Evolutionary conservation across 306 rosid genomes (phyloP).

Genomic region (Vicia villosa): DNA sequence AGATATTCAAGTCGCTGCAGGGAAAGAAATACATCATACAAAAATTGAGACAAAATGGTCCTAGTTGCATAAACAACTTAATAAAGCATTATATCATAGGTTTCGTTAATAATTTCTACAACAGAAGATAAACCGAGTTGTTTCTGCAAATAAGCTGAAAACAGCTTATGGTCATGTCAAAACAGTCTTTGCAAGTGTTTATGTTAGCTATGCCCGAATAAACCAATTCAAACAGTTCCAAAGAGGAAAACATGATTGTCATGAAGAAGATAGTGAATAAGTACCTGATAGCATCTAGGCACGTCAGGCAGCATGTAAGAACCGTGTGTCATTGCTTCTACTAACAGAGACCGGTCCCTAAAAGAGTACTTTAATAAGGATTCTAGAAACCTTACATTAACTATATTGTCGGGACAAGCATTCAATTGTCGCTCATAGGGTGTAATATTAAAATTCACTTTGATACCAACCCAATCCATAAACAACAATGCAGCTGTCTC

Average conservation of each 20-base stretch:
- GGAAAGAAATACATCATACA: constrained; percentile 24
- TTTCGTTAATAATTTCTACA: too few relatives aligned
- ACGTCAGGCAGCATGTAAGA: constrained; percentile 85
- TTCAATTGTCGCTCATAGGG: constrained; percentile 50
- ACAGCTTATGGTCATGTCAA: too few relatives aligned
- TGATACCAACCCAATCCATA: constrained; percentile 76
- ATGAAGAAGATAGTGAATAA: background rate
- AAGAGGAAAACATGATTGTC: background rate
- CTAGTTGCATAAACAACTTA: background rate
- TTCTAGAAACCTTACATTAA: constrained; percentile 57
- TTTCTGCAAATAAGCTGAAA: background rate
- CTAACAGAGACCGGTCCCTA: constrained; percentile 56
- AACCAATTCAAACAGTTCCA: background rate
- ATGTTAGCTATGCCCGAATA: background rate
- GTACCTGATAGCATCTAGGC: constrained; percentile 90
- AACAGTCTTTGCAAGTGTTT: background rate
- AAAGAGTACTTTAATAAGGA: constrained; percentile 63
- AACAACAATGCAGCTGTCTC: constrained; percentile 66
- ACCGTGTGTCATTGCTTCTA: constrained; percentile 93
- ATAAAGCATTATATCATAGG: background rate
- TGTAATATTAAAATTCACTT: constrained; percentile 49
- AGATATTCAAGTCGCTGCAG: constrained; percentile 80
- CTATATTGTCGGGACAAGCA: constrained; percentile 43
- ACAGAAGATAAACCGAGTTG: background rate
- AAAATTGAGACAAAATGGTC: constrained; percentile 1